Conservation (phyloP, 176 grass and related monocot species). For the Aegilops speltoides region DNA sequence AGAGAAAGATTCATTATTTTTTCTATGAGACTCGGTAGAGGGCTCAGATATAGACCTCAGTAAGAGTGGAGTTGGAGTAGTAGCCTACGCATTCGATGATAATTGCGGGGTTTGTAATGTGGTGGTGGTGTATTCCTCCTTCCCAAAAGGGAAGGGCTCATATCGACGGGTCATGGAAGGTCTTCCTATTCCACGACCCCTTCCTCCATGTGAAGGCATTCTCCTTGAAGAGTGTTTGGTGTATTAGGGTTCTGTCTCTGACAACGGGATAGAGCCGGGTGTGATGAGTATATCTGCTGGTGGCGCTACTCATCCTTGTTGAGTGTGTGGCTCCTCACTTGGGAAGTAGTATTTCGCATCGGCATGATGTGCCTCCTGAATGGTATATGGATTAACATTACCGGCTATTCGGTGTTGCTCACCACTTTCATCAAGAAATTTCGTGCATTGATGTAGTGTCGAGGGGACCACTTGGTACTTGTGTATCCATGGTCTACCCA, state of each 20-base stretch:
- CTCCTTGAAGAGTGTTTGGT: not conserved
- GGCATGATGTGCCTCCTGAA: not conserved
- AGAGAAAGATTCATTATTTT: not conserved
- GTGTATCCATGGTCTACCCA: too few species aligned
- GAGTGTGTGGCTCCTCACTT: rapidly evolving
- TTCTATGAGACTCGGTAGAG: not conserved
- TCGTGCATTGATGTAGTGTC: too few species aligned
- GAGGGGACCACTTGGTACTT: too few species aligned
- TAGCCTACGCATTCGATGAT: not conserved
- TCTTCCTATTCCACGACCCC: not conserved
- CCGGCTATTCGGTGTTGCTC: not conserved
- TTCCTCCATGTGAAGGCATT: rapidly evolving
- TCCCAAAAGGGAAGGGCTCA: not conserved
- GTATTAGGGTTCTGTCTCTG: not conserved
- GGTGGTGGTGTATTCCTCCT: not conserved
- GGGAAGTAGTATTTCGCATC: slow-evolving; percentile 9
- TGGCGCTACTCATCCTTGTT: not conserved
- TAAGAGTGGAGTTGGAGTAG: not conserved
- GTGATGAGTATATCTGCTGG: not conserved
- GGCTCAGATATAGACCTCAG: not conserved
- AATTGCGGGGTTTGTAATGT: not conserved
- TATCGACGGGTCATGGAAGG: not conserved
- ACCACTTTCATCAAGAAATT: too few species aligned
- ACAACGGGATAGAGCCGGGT: rapidly evolving
- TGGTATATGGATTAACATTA: not conserved